These are phyloP conservation scores for Geoglossum cookeanum DNA, from an alignment of 2,329 filamentous ascomycete genomes.

Conservation along the genomic window DNA sequence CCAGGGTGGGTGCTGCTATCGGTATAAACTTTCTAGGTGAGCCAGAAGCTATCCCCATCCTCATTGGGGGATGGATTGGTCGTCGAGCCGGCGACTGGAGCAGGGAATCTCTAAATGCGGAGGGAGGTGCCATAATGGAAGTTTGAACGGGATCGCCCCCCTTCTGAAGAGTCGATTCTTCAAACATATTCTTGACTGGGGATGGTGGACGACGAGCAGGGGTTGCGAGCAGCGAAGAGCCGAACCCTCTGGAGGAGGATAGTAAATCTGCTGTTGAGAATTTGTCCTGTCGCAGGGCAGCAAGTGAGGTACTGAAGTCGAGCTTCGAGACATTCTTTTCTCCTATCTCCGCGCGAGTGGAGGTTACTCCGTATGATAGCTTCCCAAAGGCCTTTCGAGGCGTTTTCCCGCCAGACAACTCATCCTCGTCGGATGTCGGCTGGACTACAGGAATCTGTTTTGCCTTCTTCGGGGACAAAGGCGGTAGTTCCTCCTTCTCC, in stretches of 20 bases:
- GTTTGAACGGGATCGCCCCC: constrained; percentile 19
- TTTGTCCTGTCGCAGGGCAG: constrained; percentile 6
- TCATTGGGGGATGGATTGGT: constrained; percentile 21
- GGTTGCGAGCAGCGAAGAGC: constrained; percentile 21
- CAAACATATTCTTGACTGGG: constrained; percentile 24
- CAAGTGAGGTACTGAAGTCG: constrained; percentile 8
- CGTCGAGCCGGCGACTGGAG: constrained; percentile 26
- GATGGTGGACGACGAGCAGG: constrained; percentile 26
- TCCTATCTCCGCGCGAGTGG: constrained; percentile 18
- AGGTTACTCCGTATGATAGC: constrained; percentile 18
- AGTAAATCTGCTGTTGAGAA: constrained; percentile 14
- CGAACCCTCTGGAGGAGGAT: constrained; percentile 16
- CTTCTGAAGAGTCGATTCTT: constrained; percentile 24
- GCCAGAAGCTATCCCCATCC: constrained; percentile 12
- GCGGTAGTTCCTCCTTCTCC: constrained; percentile 14
- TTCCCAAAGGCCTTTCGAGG: constrained; percentile 17
- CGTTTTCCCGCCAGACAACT: constrained; percentile 21
- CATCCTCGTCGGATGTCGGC: constrained; percentile 21
- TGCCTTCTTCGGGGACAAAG: constrained; percentile 29
- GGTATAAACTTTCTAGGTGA: not conserved
- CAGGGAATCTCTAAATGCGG: constrained; percentile 15
- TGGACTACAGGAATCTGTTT: constrained; percentile 23
- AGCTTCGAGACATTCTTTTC: constrained; percentile 16
- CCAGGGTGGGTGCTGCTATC: not conserved
- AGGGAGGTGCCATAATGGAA: constrained; percentile 19